phyloP scores from a whole-genome alignment of 2,329 filamentous ascomycete species.

The Xylaria sp. region DNA sequence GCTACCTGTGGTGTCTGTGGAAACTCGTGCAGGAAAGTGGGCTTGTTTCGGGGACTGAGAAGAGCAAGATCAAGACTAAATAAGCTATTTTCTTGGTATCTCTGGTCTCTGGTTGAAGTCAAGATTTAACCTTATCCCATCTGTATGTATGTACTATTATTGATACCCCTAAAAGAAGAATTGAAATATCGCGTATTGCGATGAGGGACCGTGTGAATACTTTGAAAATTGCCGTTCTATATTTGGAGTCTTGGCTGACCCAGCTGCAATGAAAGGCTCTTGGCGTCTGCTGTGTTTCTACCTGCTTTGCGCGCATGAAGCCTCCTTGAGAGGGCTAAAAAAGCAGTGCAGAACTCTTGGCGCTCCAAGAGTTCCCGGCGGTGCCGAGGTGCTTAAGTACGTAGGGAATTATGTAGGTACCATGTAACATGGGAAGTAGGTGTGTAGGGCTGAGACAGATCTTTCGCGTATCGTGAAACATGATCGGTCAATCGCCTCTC shows the following conservation, averaged over 20 bases:
- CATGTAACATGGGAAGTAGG: too few species aligned
- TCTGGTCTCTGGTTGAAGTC: background rate
- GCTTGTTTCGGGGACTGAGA: slow-evolving; percentile 43
- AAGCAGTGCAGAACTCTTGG: too few species aligned
- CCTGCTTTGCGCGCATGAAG: too few species aligned
- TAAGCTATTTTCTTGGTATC: slow-evolving; percentile 17
- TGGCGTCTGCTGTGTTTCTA: too few species aligned
- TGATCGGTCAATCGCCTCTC: too few species aligned
- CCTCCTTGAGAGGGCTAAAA: too few species aligned
- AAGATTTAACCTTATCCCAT: background rate
- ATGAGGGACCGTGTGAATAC: background rate
- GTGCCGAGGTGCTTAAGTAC: too few species aligned
- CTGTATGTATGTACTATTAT: slow-evolving; percentile 18
- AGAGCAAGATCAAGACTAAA: slow-evolving; percentile 36
- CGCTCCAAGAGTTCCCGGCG: too few species aligned
- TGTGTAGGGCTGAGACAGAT: too few species aligned
- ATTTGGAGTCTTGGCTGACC: background rate
- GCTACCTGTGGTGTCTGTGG: slow-evolving; percentile 90
- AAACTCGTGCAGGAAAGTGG: slow-evolving; percentile 67
- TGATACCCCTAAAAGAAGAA: slow-evolving; percentile 25
- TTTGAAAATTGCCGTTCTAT: background rate
- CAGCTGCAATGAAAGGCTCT: too few species aligned
- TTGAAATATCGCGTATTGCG: background rate
- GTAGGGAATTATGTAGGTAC: too few species aligned
- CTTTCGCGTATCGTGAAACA: too few species aligned